Evolutionary conservation across 2,329 filamentous ascomycete species (phyloP), one percentile per base, ranked within the genome.

Genomic region (Beauveria sp.): DNA sequence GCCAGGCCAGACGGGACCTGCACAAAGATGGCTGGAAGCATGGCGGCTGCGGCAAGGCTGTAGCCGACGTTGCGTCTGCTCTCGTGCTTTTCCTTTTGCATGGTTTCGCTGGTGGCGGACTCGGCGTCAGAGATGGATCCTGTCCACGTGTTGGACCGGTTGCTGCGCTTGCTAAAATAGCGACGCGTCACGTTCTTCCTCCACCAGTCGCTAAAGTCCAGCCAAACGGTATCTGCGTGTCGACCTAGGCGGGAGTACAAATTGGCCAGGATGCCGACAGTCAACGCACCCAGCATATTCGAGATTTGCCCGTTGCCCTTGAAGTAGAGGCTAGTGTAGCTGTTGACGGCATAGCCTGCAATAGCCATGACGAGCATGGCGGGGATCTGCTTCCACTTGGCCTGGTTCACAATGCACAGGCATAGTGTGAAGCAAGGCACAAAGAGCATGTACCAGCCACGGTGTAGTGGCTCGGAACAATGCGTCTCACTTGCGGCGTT

Each of bases 1-100:
- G 84, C 84, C n/a, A 87, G 73, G 30, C 84, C 83, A 22, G 81
- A 84, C 0, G 84, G 84, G 28, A 87, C 84, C 64, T 86, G 84
- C 2, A 87, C 82, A 64, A 96, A 96, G 64, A 96, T 96, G 5
- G 89, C 92, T 0, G 92, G 92, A 10, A 96, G 76, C 80, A 96
- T 90, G 1, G 90, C 88, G 0, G 91, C 90, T 0, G 91, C 91
- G 0, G 92, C 92, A 2, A 96, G 83, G 1, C 89, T 89, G 70
- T 92, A 91, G 14, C 88, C 85, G 6, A 85, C 75, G 7, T 77
- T 73, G 7, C 79, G 72, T n/a, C 74, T 68, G 64, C 73, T 68
- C 62, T 70, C 51, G 55, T 65, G 66, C 20, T 67, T 62, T 46
- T 67, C 68, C 54, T 69, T 66, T 14, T 63, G 63, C 4, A 64